Percentiles rank a stretch among this genome's conserved stretches.
Conservation (phyloP, 2,329 filamentous ascomycete genomes). For the Rhytidhysteron rufulum region DNA sequence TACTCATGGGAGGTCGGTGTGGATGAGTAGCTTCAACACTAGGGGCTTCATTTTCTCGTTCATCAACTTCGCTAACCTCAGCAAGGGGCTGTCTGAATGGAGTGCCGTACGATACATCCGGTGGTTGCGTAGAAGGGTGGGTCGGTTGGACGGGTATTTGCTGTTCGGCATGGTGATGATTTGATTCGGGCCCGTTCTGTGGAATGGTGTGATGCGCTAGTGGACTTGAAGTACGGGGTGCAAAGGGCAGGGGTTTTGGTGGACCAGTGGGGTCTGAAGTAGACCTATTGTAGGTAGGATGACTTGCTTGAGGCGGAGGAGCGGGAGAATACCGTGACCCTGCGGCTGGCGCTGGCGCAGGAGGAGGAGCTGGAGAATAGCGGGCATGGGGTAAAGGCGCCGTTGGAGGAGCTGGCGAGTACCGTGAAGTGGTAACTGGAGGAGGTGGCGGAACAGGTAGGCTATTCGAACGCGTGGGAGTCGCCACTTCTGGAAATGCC, state of each 20-base stretch:
- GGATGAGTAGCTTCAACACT: not conserved
- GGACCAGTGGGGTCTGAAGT: constrained; percentile 31
- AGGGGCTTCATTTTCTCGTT: constrained; percentile 14
- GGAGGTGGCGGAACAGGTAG: constrained; percentile 28
- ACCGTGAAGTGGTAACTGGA: constrained; percentile 18
- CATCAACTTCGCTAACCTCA: constrained; percentile 31
- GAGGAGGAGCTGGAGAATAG: constrained; percentile 35
- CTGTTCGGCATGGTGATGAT: constrained; percentile 8
- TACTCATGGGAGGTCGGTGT: constrained; percentile 13
- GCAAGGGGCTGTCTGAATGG: constrained; percentile 27
- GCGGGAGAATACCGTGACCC: constrained; percentile 59
- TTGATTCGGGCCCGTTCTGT: constrained; percentile 19
- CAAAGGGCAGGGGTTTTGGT: constrained; percentile 49
- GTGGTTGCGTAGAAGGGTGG: constrained; percentile 26
- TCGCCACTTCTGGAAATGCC: constrained; percentile 31
- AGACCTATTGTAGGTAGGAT: constrained; percentile 34
- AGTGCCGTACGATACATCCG: constrained; percentile 20
- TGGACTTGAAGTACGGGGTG: constrained; percentile 63
- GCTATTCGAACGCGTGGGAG: constrained; percentile 27
- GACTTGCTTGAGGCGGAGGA: constrained; percentile 37
- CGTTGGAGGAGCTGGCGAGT: constrained; percentile 33
- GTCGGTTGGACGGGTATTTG: constrained; percentile 7
- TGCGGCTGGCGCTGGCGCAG: constrained; percentile 29
- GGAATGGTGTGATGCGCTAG: constrained; percentile 50
- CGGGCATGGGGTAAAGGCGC: constrained; percentile 35